Evolutionary conservation across 2,329 filamentous ascomycete species (phyloP).

Genomic region (Hyphodiscus sp.): DNA sequence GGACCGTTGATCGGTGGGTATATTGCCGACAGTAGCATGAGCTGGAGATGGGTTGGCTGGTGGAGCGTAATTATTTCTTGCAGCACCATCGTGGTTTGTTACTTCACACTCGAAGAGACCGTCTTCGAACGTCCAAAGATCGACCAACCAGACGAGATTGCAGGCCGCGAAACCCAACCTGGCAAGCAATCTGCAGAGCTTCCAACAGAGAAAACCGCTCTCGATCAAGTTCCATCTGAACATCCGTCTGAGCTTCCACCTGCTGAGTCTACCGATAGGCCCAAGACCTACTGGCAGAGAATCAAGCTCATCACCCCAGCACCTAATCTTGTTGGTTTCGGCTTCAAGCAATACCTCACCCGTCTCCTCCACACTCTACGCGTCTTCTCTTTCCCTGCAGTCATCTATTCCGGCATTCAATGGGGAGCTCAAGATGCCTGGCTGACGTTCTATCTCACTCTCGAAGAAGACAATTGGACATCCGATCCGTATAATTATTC

Average conservation of each 20-base stretch:
- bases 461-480: constrained; percentile 51
- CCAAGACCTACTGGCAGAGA: constrained; percentile 47
- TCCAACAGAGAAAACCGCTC: constrained; percentile 10
- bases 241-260: constrained; percentile 2
- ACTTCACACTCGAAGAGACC: constrained; percentile 48
- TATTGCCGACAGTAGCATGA: constrained; percentile 40
- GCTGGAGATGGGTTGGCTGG: constrained; percentile 51
- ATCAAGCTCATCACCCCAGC: constrained; percentile 50
- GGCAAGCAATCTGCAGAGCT: constrained; percentile 10
- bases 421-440: constrained; percentile 57
- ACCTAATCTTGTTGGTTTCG: constrained; percentile 45
- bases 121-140: constrained; percentile 35
- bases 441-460: constrained; percentile 51
- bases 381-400: constrained; percentile 51
- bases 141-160: constrained; percentile 25
- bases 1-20: constrained; percentile 48
- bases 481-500: constrained; percentile 48
- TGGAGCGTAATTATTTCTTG: constrained; percentile 43
- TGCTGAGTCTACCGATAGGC: constrained; percentile 3
- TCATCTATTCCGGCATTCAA: constrained; percentile 50
- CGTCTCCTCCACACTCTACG: constrained; percentile 49
- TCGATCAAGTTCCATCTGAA: constrained; percentile 6
- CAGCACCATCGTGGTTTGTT: constrained; percentile 40
- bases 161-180: constrained; percentile 23
- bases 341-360: constrained; percentile 46